Conservation (phyloP, 148 eudicot species). For the Chenopodium album region DNA sequence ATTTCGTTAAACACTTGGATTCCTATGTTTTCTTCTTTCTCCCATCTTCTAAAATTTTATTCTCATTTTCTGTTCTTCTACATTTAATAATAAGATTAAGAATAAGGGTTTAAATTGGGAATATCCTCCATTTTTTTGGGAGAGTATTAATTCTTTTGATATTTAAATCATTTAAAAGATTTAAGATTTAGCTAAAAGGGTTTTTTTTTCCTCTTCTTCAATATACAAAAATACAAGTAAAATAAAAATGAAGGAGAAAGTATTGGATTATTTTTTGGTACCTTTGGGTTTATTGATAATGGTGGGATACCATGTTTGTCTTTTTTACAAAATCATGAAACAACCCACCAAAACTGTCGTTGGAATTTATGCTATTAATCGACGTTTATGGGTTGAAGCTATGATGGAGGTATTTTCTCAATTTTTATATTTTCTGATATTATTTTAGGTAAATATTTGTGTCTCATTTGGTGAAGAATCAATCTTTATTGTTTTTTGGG, state of each 20-base stretch:
- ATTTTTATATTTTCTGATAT: not conserved
- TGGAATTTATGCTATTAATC: constrained; percentile 77
- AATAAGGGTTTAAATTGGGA: not conserved
- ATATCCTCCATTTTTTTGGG: not conserved
- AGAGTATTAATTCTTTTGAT: not conserved
- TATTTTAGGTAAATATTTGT: not conserved
- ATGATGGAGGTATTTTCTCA: constrained; percentile 77
- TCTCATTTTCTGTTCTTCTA: not conserved
- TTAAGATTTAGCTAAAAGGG: not conserved
- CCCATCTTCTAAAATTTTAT: not conserved
- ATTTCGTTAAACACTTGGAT: not conserved
- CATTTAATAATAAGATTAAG: not conserved
- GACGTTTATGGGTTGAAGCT: constrained; percentile 79
- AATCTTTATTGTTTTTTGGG: not conserved
- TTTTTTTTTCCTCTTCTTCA: too few species aligned
- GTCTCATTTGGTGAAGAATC: not conserved
- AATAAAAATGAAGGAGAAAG: constrained; percentile 27
- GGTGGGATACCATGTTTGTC: constrained; percentile 62
- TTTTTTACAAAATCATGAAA: constrained; percentile 44
- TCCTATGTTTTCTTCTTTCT: not conserved
- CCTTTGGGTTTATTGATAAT: constrained; percentile 63
- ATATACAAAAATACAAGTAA: too few species aligned
- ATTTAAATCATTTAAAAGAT: not conserved
- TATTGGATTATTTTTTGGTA: constrained; percentile 63
- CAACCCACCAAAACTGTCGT: constrained; percentile 62